These are phyloP conservation scores for Dryas drummondii DNA, from an alignment of 306 rosid species.

Conservation along the genomic window DNA sequence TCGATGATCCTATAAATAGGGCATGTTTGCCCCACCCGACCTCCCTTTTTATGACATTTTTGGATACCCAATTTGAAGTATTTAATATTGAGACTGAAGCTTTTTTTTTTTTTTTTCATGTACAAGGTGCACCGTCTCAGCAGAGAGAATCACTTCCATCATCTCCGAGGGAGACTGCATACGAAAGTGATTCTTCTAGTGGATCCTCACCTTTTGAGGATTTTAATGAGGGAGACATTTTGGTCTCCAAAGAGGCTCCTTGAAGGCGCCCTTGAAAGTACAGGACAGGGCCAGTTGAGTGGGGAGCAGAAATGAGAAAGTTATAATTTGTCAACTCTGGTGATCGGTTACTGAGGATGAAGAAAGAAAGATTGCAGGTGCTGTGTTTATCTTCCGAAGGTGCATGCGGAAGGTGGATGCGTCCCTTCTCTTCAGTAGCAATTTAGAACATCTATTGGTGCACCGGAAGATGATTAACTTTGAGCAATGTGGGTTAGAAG, in stretches of 20 bases:
- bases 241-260: constrained; percentile 14
- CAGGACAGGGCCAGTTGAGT: constrained; percentile 10
- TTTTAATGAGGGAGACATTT: constrained; percentile 56
- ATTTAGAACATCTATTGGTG: not conserved
- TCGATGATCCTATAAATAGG: not conserved
- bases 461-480: not conserved
- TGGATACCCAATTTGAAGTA: not conserved
- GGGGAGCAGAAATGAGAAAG: not conserved
- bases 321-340: not conserved
- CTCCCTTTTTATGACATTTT: not conserved
- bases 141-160: constrained; percentile 79
- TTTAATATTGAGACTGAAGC: constrained; percentile 15
- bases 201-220: constrained; percentile 92
- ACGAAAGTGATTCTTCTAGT: constrained; percentile 83
- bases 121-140: constrained; percentile 79
- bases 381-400: not conserved
- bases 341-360: not conserved
- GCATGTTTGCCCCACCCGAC: not conserved
- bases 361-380: not conserved
- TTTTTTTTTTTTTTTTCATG: not conserved
- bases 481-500: not conserved
- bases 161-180: constrained; percentile 79
- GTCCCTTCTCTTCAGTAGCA: not conserved
- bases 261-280: not conserved
- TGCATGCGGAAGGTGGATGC: not conserved